Evolutionary conservation across 2,329 filamentous ascomycete genomes (phyloP).

Genomic region (Hypoxylon sp.): DNA sequence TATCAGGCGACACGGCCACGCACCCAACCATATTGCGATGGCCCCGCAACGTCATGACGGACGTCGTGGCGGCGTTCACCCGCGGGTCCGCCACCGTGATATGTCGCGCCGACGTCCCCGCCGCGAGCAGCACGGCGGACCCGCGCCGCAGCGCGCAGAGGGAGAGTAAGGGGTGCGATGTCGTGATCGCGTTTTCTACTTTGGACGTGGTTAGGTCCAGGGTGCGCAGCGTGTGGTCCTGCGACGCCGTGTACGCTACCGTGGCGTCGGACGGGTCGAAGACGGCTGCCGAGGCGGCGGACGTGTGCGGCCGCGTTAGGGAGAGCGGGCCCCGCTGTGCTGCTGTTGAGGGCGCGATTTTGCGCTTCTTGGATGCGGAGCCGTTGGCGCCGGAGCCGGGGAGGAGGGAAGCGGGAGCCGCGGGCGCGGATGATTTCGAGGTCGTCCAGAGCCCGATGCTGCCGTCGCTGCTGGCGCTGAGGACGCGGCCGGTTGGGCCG

Average conservation of each 20-base stretch:
- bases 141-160: slow-evolving; percentile 79
- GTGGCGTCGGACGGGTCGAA: slow-evolving; percentile 90
- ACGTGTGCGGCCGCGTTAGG: slow-evolving; percentile 79
- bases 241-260: slow-evolving; percentile 91
- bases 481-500: slow-evolving; percentile 79
- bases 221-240: slow-evolving; percentile 91
- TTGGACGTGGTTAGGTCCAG: slow-evolving; percentile 88
- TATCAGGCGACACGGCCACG: slow-evolving; percentile 69
- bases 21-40: slow-evolving; percentile 81
- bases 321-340: slow-evolving; percentile 84
- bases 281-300: slow-evolving; percentile 81
- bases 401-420: slow-evolving; percentile 78
- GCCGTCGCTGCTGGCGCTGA: slow-evolving; percentile 89
- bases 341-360: slow-evolving; percentile 67
- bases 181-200: slow-evolving; percentile 86
- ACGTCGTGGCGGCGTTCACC: slow-evolving; percentile 79
- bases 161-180: slow-evolving; percentile 85
- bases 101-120: slow-evolving; percentile 87
- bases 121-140: slow-evolving; percentile 70
- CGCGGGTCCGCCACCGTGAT: slow-evolving; percentile 95
- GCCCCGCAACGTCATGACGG: slow-evolving; percentile 91
- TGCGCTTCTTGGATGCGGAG: slow-evolving; percentile 81
- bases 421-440: slow-evolving; percentile 80
- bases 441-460: slow-evolving; percentile 91
- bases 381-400: slow-evolving; percentile 77